Evolutionary conservation across 192 early-diverging fungal species (phyloP).

Genomic region (Radiomyces spectabilis): DNA sequence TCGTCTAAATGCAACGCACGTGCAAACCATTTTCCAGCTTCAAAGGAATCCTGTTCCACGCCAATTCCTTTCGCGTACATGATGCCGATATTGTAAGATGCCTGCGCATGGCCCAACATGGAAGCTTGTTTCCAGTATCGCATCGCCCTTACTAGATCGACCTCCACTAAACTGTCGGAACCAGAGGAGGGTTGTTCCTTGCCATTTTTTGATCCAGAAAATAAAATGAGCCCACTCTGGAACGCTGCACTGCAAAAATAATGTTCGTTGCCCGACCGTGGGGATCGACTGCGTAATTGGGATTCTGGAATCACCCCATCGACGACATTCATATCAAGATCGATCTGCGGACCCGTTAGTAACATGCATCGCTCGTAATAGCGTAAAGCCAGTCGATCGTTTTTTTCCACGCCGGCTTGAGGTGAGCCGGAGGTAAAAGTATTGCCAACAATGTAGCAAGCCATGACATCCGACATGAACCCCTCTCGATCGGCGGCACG

Average conservation of each 20-base stretch:
- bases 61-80: constrained; percentile 28
- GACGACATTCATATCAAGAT: constrained; percentile 17
- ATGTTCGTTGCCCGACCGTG: constrained; percentile 20
- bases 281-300: constrained; percentile 13
- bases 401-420: constrained; percentile 21
- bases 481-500: constrained; percentile 16
- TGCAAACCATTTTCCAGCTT: constrained; percentile 28
- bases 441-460: constrained; percentile 28
- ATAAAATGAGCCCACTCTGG: constrained; percentile 25
- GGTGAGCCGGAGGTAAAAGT: constrained; percentile 19
- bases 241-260: constrained; percentile 32
- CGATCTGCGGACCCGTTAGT: constrained; percentile 21
- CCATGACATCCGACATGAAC: constrained; percentile 21
- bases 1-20: constrained; percentile 23
- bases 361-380: constrained; percentile 29
- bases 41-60: constrained; percentile 16
- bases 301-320: constrained; percentile 6
- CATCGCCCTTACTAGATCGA: constrained; percentile 17
- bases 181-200: constrained; percentile 10
- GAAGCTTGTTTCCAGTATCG: constrained; percentile 29
- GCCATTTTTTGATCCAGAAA: constrained; percentile 20
- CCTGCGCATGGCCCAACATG: constrained; percentile 29
- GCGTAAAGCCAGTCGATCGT: constrained; percentile 16
- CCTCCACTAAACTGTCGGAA: constrained; percentile 10
- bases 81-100: constrained; percentile 29